Evolutionary conservation across 116 monocot species (phyloP), one percentile per base, ranked within the genome.

Genomic region (Trichopus zeylanicus): DNA sequence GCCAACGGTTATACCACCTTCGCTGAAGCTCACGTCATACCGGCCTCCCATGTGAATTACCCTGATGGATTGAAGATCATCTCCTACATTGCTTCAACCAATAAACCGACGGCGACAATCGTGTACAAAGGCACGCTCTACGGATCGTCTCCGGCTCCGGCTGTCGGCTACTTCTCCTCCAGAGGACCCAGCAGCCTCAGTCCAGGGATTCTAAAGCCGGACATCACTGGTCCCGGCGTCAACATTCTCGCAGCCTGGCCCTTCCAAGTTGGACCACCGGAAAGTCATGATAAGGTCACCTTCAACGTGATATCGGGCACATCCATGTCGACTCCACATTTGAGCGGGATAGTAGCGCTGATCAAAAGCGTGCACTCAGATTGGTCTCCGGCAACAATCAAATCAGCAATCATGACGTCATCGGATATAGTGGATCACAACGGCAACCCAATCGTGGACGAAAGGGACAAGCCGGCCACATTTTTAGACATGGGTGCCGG

Each of bases 131-230:
- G 52, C 2, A 52, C 52, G 4, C 4, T 3, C 24, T 8, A 7
- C 13, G 65, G 34, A 25, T 9, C 5, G 10, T n/a, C n/a, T 18
- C 22, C 9, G 2, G 51, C 59, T 13, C 68, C 68, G 13, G 32
- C 51, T 2, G 31, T 68, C 9, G 26, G 51, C 7, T 38, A 24
- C 52, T 68, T 68, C 52, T 68, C 68, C 4, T 35, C 60, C 1
- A 10, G 68, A 26, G 68, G 68, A 15, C 68, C 68, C 11, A 68
- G 27, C n/a, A 18, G 2, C 8, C 4, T 34, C 18, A 60, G 48
- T 18, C 68, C 60, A 4, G 68, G 68, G 26, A 51, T 68, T 24
- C 26, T 52, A 4, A 52, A 52, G 52, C 52, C 52, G 5, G 52
- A 52, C 21, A 26, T 52, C 21, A 52, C 24, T 26, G 52, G 52